Evolutionary conservation across 805 yeast genomes (phyloP), one percentile per base, ranked within the genome.

Genomic region (Tetrapisispora namnaoensis): DNA sequence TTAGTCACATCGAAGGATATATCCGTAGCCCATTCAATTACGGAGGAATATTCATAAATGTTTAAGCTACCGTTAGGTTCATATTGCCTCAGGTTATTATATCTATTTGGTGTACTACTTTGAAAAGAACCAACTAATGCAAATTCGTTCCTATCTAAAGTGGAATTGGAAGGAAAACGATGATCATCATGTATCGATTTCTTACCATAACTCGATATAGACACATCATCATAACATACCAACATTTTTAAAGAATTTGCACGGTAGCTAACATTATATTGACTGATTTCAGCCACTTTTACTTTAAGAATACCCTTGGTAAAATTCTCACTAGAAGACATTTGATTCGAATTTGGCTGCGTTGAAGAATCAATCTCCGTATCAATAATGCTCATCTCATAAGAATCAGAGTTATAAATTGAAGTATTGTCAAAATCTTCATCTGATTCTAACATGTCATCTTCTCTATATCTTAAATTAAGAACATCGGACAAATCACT

Each of bases 1-100:
- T 90, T 93, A 38, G 88, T 79, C 40, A 93, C 96, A 66, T 91
- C 99, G 62, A 93, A 91, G 14, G 80, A 79, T 14, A 97, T 91
- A 63, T 87, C 87, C 65, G 89, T 95, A 61, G 86, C 83, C 96
- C 97, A 45, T 13, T 22, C 35, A 30, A 42, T 40, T 16, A 20
- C 16, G n/a, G 35, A 32, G n/a, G n/a, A 4, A 32, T 32, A 32
- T 6, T 10, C 35, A 14, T 32, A 13, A 14, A 14, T 32, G 11
- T 32, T 32, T 7, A 32, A 10, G 11, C 11, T 32, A 10, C 3
- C 11, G 11, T 32, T 32, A 7, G 35, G 11, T 5, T 32, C 35
- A 14, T 10, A 3, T 32, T 32, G n/a, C 11, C 35, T 32, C 35
- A 11, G n/a, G 11, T 11, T 32, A 13, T 14, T 14, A 32, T 13